Evolutionary conservation across 1,284 basidiomycete species (phyloP).

Genomic region (Ganoderma lucidum): DNA sequence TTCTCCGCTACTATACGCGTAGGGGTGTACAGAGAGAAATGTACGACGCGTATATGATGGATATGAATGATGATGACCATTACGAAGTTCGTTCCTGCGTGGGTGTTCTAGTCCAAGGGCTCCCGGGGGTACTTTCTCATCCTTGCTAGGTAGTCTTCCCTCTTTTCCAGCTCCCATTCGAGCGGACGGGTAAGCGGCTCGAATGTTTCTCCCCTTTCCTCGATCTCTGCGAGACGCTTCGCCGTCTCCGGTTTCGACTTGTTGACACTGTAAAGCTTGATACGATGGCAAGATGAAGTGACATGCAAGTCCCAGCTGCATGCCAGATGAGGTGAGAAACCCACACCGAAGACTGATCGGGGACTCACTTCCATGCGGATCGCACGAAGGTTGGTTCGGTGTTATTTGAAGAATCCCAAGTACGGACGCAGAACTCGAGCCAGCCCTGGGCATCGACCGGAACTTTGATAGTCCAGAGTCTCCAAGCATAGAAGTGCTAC

Average conservation of each 20-base stretch:
- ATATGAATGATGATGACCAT: slow-evolving; percentile 18
- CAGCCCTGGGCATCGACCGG: slow-evolving; percentile 65
- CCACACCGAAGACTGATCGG: neutral
- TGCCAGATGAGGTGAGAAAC: neutral
- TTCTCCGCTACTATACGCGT: slow-evolving; percentile 6
- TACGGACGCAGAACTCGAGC: slow-evolving; percentile 65
- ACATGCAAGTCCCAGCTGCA: slow-evolving; percentile 63
- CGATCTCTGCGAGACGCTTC: slow-evolving; percentile 49
- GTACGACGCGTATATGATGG: slow-evolving; percentile 6
- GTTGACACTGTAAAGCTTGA: slow-evolving; percentile 65
- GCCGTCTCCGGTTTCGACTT: slow-evolving; percentile 50
- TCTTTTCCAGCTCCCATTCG: slow-evolving; percentile 49
- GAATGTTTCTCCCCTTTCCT: slow-evolving; percentile 48
- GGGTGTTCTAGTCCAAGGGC: slow-evolving; percentile 31
- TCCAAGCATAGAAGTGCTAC: slow-evolving; percentile 63
- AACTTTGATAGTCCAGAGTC: slow-evolving; percentile 59
- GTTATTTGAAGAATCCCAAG: slow-evolving; percentile 67
- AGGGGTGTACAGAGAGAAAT: neutral
- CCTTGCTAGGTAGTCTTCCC: slow-evolving; percentile 47
- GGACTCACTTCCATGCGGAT: slow-evolving; percentile 60
- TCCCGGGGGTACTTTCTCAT: slow-evolving; percentile 48
- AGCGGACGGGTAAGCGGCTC: slow-evolving; percentile 51
- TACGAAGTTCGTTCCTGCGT: neutral
- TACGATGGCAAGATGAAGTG: slow-evolving; percentile 60
- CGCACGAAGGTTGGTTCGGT: slow-evolving; percentile 65